A percentile compares a stretch with the other conserved stretches of the same genome.
phyloP scores from a whole-genome alignment of 805 yeast species.

The Ogataea pini region DNA sequence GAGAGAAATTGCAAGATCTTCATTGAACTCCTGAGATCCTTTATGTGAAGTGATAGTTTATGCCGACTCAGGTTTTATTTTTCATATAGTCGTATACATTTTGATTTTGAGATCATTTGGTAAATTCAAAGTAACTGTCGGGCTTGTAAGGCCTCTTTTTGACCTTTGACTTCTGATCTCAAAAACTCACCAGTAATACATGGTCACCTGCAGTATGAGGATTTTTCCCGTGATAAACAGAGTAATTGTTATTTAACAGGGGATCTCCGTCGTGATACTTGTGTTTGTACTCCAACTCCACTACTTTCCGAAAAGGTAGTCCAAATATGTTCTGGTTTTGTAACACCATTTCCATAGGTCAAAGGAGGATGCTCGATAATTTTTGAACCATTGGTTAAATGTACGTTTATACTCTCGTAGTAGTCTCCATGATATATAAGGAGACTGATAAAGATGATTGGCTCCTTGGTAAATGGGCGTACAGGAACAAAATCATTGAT shows the following conservation, averaged over 20 bases:
- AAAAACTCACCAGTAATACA: constrained; percentile 28
- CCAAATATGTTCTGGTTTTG: constrained; percentile 27
- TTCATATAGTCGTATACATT: too few species aligned
- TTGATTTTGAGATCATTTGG: too few species aligned
- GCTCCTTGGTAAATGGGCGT: constrained; percentile 14
- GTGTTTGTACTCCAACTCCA: constrained; percentile 25
- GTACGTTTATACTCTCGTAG: constrained; percentile 10
- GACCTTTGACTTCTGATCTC: constrained; percentile 15
- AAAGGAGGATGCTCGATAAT: constrained; percentile 10
- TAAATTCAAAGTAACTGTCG: constrained; percentile 2
- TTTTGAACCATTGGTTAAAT: not conserved
- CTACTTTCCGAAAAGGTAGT: constrained; percentile 24
- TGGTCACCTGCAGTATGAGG: constrained; percentile 25
- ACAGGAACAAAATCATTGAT: constrained; percentile 8
- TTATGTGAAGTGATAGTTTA: too few species aligned
- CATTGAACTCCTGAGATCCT: not conserved
- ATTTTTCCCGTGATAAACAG: constrained; percentile 29
- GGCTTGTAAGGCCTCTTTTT: constrained; percentile 12
- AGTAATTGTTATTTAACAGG: constrained; percentile 26
- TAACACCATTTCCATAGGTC: constrained; percentile 26
- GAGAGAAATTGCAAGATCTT: not conserved
- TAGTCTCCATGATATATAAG: constrained; percentile 24
- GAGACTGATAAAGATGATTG: constrained; percentile 27
- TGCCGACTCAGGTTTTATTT: too few species aligned
- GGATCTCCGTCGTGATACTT: constrained; percentile 26